Base-by-base conservation (phyloP, 768 basidiomycete species). In the Trametopsis cervina region DNA sequence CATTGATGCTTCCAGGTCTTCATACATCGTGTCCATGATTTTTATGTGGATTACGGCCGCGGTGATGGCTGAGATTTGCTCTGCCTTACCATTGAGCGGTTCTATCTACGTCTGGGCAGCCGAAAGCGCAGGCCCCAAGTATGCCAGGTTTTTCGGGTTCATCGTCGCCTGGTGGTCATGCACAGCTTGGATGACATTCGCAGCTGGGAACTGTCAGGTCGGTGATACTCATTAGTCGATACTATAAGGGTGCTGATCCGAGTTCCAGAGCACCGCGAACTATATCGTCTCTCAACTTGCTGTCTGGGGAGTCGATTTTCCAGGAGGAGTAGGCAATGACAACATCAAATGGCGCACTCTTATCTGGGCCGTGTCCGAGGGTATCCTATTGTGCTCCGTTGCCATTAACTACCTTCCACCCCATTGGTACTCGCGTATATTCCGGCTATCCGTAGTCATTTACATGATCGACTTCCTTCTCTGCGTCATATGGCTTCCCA, bases 31-130 rank as follows among this genome's bases (percentile, higher is more conserved):
- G 47, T 89, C 89, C 5, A 75, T 91, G 62, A 61, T 92, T 38
- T 89, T 91, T 63, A 90, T 92, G 89, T 76, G 75, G 54, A 89
- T 95, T 45, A 92, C 88, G 5, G 91, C 91, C 1, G 81, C 79
- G 9, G 82, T 91, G 36, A 72, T 95, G 29, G 90, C 92, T 17
- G 92, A 95, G 62, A 82, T 94, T 44, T 94, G 91, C 64, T 93
- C 91, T 35, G 87, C 90, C 4, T 71, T 93, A 23, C 86, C 88
- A 4, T 64, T 92, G 42, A 89, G 86, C 47, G 92, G 92, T 2
- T 93, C 90, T 6, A 94, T 96, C 63, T 95, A 94, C 64, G 82
- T 92, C 42, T 95, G 92, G 92, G 88, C 90, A 0, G 91, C 90
- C 15, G 91, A 91, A 60, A 90, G 89, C 58, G 92, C 89, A 4